Evolutionary conservation across 2,329 filamentous ascomycete species (phyloP), one percentile per base, ranked within the genome.

Genomic region (Colletotrichum sp.): DNA sequence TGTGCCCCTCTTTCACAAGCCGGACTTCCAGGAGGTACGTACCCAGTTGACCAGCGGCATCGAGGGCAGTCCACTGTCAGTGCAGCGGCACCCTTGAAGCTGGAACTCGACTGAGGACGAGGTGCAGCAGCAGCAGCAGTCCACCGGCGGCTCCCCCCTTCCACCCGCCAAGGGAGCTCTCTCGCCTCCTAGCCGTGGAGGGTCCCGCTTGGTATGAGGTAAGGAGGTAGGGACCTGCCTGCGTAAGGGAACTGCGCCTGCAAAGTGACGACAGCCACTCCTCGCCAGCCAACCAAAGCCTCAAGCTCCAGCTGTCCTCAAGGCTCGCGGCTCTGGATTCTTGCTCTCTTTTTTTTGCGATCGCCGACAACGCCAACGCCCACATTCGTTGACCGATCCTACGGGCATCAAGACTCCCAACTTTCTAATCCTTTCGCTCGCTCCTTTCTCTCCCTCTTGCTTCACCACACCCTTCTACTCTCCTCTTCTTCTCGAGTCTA

Each of bases 251-350:
- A 52, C 43, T 52, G 43, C 43, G 43, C 59, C 70, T 66, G 71
- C 67, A 52, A 43, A 75, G 77, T 78, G 77, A 78, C 77, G 77
- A 78, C 77, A 77, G 71, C 65, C 52, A 59, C 68, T 75, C 65
- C 64, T 52, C 15, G 60, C 67, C 75, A 39, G 74, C 52, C 64
- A 61, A 66, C 59, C 71, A 76, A 63, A 74, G 65, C 74, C 55
- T 66, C 65, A 74, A 74, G 71, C 55, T 66, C 65, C 70, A 74
- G 71, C 74, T 75, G 74, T 76, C 74, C 71, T 76, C 60, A 76
- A 74, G 71, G 59, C 67, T 64, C 57, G 24, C 55, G 26, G 66
- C 65, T 64, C n/a, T 12, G 21, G 65, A 21, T 76, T 36, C 39
- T n/a, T 43, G 61, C 36, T 36, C 18, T 28, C 30, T 39, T 52